phyloP scores from a whole-genome alignment of 306 rosid genomes.

The Citrullus colocynthis region DNA sequence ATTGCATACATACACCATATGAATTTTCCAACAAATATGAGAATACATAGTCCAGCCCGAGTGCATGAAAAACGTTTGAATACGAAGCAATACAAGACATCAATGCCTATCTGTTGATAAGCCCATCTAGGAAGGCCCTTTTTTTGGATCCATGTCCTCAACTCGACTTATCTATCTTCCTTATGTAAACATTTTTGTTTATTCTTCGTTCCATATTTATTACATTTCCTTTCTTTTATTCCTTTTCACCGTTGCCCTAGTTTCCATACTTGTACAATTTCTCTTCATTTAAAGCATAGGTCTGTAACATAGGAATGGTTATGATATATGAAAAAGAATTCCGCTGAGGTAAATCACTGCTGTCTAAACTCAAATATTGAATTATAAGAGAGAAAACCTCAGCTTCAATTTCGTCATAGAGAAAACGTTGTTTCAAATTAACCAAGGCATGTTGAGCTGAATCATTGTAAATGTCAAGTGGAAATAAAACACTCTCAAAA shows the following conservation, averaged over 20 bases:
- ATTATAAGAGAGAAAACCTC: constrained; percentile 44
- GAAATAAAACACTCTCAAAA: constrained; percentile 83
- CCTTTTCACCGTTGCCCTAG: neutral
- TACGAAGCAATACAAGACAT: neutral
- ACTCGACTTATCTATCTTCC: neutral
- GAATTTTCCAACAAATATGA: neutral
- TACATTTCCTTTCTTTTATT: neutral
- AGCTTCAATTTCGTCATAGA: constrained; percentile 97
- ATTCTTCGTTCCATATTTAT: neutral
- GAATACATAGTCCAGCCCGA: neutral
- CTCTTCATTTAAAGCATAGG: neutral
- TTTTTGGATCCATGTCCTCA: neutral
- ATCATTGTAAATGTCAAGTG: constrained; percentile 89
- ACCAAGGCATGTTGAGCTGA: constrained; percentile 95
- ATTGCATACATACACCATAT: neutral
- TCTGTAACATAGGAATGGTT: neutral
- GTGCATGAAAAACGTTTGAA: neutral
- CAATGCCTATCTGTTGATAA: neutral
- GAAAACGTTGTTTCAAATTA: constrained; percentile 81
- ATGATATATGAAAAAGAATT: neutral
- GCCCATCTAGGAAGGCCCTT: neutral
- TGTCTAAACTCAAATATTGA: neutral
- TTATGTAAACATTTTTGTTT: neutral
- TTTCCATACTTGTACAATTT: neutral
- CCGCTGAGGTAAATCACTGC: neutral